Percentiles rank a stretch among this genome's conserved stretches.
Conservation (phyloP, 257 asterid genomes). For the Fraxinus anomala region DNA sequence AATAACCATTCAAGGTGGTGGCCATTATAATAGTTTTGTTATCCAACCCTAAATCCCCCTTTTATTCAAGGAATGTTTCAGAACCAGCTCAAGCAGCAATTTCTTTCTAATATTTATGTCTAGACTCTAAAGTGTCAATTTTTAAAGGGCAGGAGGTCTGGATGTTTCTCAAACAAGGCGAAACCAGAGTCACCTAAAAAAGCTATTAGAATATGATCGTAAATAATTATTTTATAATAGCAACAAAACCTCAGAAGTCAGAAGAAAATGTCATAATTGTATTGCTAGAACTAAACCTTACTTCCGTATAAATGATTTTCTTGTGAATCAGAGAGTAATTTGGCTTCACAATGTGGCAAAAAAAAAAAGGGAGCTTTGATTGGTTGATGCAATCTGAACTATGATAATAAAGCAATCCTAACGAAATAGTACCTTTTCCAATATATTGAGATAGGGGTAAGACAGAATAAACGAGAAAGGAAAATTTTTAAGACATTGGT, state of each 20-base stretch:
- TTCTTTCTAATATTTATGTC: neutral
- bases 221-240: neutral
- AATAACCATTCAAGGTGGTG: neutral
- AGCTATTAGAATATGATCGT: neutral
- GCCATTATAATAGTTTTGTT: neutral
- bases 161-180: neutral
- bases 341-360: neutral
- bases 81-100: neutral
- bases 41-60: neutral
- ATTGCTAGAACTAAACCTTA: neutral
- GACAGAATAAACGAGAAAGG: neutral
- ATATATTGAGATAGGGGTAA: neutral
- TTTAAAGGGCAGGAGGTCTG: neutral
- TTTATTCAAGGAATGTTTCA: neutral
- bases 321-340: neutral
- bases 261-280: neutral
- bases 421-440: neutral
- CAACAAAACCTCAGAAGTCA: neutral
- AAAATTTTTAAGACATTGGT: neutral
- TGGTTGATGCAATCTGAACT: neutral
- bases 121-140: neutral
- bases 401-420: neutral
- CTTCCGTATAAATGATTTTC: neutral
- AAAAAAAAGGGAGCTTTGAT: neutral
- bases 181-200: neutral